Evolutionary conservation across 2,329 filamentous ascomycete genomes (phyloP), one percentile per base, ranked within the genome.

Genomic region (Apiospora sp.): DNA sequence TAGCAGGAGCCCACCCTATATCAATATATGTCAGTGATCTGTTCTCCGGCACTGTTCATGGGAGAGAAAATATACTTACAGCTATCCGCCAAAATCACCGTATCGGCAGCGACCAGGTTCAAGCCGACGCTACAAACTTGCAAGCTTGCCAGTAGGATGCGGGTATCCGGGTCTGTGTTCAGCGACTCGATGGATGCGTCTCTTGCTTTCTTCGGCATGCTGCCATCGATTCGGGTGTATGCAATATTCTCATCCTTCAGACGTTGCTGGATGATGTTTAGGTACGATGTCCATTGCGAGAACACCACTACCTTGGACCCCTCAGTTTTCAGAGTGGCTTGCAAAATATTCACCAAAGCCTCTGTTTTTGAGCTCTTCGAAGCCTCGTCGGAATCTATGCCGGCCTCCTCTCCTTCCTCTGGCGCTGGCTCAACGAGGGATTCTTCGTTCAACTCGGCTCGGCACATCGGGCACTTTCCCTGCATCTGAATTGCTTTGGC

Each of bases 71-170:
- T 68, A 48, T 44, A 81, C 86, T 80, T 80, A 87, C 88, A 98
- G 73, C 90, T 93, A 81, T 98, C 95, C 0, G 91, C 90, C 27
- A 98, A 86, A 67, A 98, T 91, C 73, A 97, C 94, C 8, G 95
- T 95, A 77, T 96, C 94, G 0, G 95, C 95, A 0, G 94, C 91
- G 0, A 95, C 93, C 16, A 98, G 88, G 77, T 97, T 97, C 67
- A 98, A 86, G 0, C 95, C 95, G 1, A 98, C 94, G 70, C 92
- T 93, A 82, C 94, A 96, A 8, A 96, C 95, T 10, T 90, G 89
- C 58, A 98, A 84, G 78, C 92, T 95, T 2, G 95, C 95, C 2
- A 98, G 91, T 85, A 98, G 88, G 76, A 98, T 89, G 0, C 90
- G 92, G 72, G 90, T 94, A 1, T 89, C 81, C 0, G 91, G 86